A percentile compares a stretch with the other conserved stretches of the same genome.
These are phyloP conservation scores for Saururus chinensis DNA, from an alignment of 164 flowering plant species.

Conservation along the genomic window DNA sequence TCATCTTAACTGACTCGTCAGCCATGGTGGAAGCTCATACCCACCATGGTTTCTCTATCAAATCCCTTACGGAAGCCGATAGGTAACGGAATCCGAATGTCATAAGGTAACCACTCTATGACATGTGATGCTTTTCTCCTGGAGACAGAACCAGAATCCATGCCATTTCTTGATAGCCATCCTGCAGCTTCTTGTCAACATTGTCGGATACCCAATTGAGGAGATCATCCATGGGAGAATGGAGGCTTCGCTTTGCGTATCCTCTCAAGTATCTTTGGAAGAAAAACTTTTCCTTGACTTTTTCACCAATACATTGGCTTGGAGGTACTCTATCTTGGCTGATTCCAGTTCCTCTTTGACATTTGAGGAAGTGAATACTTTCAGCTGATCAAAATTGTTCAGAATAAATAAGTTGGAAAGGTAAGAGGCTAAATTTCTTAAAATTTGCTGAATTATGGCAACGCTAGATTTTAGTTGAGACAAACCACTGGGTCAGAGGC, in stretches of 20 bases:
- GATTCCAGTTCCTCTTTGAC: constrained; percentile 57
- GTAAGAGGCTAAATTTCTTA: neutral
- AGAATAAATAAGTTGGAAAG: neutral
- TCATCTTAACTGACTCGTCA: too few relatives aligned
- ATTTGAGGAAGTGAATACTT: constrained; percentile 56
- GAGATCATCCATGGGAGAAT: constrained; percentile 40
- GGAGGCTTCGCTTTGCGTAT: constrained; percentile 51
- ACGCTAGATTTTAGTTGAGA: too few relatives aligned
- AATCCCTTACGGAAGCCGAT: constrained; percentile 45
- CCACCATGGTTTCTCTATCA: constrained; percentile 64
- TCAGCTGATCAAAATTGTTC: constrained; percentile 34
- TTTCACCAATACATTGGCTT: constrained; percentile 58
- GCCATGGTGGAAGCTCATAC: constrained; percentile 13
- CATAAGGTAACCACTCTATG: constrained; percentile 75
- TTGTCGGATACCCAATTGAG: constrained; percentile 54
- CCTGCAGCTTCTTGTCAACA: constrained; percentile 59
- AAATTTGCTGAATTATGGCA: too few relatives aligned
- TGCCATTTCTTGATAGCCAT: constrained; percentile 49
- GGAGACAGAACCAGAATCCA: constrained; percentile 17
- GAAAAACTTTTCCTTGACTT: constrained; percentile 59
- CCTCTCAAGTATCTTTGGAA: constrained; percentile 68
- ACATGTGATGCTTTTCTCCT: constrained; percentile 42
- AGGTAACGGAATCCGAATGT: constrained; percentile 55
- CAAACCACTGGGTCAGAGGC: constrained; percentile 79
- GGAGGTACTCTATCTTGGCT: constrained; percentile 67